Conservation (phyloP, 768 basidiomycete species). For the Mycena pura region DNA sequence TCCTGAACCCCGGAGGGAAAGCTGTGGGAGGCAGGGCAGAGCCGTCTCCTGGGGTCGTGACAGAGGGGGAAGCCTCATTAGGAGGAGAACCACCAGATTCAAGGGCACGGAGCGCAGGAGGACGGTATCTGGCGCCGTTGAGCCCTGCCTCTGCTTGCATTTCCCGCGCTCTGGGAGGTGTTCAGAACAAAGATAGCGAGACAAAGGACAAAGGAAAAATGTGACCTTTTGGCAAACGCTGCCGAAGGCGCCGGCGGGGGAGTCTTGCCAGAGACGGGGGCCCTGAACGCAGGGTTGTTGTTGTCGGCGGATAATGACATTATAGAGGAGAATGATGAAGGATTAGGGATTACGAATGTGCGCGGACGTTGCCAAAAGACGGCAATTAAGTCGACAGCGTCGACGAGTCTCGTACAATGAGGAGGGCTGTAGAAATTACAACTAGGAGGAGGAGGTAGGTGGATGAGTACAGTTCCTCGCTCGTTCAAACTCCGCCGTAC, state of each 20-base stretch:
- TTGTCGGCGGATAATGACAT: constrained; percentile 93
- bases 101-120: constrained; percentile 79
- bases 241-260: constrained; percentile 91
- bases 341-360: constrained; percentile 83
- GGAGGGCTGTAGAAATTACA: constrained; percentile 15
- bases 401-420: constrained; percentile 37
- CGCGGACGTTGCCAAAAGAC: constrained; percentile 39
- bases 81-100: constrained; percentile 76
- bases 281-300: constrained; percentile 80
- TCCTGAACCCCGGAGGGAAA: constrained; percentile 86
- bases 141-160: constrained; percentile 80
- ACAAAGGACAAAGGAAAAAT: constrained; percentile 15
- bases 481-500: background rate
- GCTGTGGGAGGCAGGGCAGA: constrained; percentile 70
- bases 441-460: constrained; percentile 8
- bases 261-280: constrained; percentile 82
- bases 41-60: constrained; percentile 64
- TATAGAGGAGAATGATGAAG: constrained; percentile 70
- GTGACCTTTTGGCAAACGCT: constrained; percentile 86
- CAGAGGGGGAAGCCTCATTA: constrained; percentile 67
- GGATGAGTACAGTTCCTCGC: background rate
- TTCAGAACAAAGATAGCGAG: constrained; percentile 27
- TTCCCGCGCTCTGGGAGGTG: constrained; percentile 74
- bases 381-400: constrained; percentile 40
- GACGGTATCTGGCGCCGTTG: constrained; percentile 69